These are phyloP conservation scores for Helotiales sp. DNA, from an alignment of 2,329 filamentous ascomycete species.

Conservation along the genomic window DNA sequence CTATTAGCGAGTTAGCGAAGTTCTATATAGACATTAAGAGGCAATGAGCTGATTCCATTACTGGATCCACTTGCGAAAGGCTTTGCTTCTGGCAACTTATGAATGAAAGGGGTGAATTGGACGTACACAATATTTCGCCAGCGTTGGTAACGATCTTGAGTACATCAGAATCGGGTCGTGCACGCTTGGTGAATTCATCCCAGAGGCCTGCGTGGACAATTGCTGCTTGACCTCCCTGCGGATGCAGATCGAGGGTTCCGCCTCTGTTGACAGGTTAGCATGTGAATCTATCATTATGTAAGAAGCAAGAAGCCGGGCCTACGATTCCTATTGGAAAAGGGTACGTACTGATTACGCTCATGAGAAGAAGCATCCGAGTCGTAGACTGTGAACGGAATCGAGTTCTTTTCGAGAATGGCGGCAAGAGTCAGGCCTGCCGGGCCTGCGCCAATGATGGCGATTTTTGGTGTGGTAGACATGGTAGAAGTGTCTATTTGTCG, in stretches of 20 bases:
- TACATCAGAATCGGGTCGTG: not conserved
- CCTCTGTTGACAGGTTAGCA: not conserved
- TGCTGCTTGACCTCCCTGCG: not conserved
- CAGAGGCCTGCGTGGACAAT: not conserved
- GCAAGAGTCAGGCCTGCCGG: slow-evolving; percentile 37
- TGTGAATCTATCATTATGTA: not conserved
- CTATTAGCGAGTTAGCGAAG: too few relatives aligned
- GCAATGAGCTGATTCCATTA: too few relatives aligned
- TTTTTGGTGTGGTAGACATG: slow-evolving; percentile 10
- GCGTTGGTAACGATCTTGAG: not conserved
- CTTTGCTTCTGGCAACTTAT: too few relatives aligned
- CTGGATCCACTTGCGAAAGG: too few relatives aligned
- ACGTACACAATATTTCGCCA: not conserved
- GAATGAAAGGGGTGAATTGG: too few relatives aligned
- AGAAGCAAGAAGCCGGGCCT: too few relatives aligned
- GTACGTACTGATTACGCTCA: not conserved
- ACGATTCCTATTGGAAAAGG: too few relatives aligned
- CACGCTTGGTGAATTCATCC: not conserved
- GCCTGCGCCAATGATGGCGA: slow-evolving; percentile 37
- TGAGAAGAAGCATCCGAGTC: slow-evolving; percentile 29
- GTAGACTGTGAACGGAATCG: slow-evolving; percentile 28
- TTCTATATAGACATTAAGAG: too few relatives aligned
- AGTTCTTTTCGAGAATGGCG: slow-evolving; percentile 30
- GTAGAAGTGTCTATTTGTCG: not conserved
- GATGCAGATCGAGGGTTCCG: not conserved